Base-by-base conservation (phyloP, 2,329 filamentous ascomycete species). In the Arthroderma sp. region DNA sequence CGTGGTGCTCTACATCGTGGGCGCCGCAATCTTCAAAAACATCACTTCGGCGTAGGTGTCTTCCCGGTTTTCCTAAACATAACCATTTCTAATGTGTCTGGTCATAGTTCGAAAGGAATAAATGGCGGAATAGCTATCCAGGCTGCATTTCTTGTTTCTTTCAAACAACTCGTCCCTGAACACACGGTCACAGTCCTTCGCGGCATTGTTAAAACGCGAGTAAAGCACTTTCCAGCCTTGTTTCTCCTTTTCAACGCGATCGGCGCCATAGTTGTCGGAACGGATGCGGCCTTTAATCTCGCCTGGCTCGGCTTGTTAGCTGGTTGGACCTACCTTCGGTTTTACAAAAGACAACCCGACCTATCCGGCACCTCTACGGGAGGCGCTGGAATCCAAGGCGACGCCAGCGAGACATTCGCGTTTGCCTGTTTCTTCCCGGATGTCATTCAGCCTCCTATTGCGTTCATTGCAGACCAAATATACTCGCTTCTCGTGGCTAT, bases 361-460 rank as follows among this genome's bases (percentile, higher is more conserved):
- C 64, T 73, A 4, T 72, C 73, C 0, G 71, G 71, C 1, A 68
- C 71, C 2, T 68, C 70, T 4, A 77, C 72, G 5, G 71, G 70
- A 40, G 69, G 72, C 43, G 62, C 66, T 5, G 67, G 69, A 6
- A 77, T 94, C 54, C 83, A 82, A 51, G 91, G 91, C 50, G 91
- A 98, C 62, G 86, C 91, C 32, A 93, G 85, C 63, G 91, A 98
- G 65, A 94, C 88, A 0, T 98, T 98, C 60, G 83, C 88, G 5
- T 94, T 98, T 62, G 82, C 87, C 52, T 86, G 91, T 56, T 94
- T 98, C 71, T 96, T 96, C 68, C 91, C 91, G 0, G 83, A 83
- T 40, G 78, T 82, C 3, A 69, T 84, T 36, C 89, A 95, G 60
- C 83, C 86, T 0, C 70, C 85, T 9, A 74, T 96, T 36, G 77